Conservation (phyloP, 805 yeast species). For the Candida tallmaniae region DNA sequence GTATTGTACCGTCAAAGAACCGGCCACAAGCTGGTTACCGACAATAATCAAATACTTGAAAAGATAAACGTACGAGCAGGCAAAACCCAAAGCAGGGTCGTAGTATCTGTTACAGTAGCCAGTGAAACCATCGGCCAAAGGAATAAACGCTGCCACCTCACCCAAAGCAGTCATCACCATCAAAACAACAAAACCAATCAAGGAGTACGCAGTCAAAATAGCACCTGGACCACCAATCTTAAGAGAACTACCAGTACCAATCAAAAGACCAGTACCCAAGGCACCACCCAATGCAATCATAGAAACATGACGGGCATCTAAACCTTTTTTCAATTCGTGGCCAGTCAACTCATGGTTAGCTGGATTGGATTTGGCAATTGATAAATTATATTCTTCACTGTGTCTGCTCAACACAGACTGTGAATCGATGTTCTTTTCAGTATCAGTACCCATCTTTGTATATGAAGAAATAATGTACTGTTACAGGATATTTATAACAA, state of each 20-base stretch:
- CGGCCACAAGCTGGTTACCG: conserved; percentile 65
- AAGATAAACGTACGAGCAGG: conserved; percentile 62
- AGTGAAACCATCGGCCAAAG: conserved; percentile 62
- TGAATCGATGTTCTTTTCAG: conserved; percentile 14
- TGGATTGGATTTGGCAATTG: conserved; percentile 44
- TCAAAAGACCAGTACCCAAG: conserved; percentile 38
- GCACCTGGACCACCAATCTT: conserved; percentile 68
- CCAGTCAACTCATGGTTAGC: conserved; percentile 32
- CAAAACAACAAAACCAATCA: conserved; percentile 69
- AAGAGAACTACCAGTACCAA: conserved; percentile 71
- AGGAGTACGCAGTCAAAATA: conserved; percentile 58
- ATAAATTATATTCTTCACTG: conserved; percentile 46
- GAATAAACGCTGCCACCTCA: conserved; percentile 64
- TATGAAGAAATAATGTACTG: too few species aligned
- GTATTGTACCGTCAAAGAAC: conserved; percentile 48
- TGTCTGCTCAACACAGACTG: conserved; percentile 35
- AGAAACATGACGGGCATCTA: conserved; percentile 56
- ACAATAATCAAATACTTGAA: conserved; percentile 51
- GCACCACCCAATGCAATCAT: conserved; percentile 85
- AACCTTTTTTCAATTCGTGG: conserved; percentile 39
- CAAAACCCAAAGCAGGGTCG: conserved; percentile 64
- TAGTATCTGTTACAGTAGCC: conserved; percentile 62
- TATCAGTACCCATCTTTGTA: conserved; percentile 3
- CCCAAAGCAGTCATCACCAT: conserved; percentile 67
- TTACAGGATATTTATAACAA: too few species aligned